Evolutionary conservation across 2,329 filamentous ascomycete species (phyloP).

Genomic region (Aspergillus candidus): DNA sequence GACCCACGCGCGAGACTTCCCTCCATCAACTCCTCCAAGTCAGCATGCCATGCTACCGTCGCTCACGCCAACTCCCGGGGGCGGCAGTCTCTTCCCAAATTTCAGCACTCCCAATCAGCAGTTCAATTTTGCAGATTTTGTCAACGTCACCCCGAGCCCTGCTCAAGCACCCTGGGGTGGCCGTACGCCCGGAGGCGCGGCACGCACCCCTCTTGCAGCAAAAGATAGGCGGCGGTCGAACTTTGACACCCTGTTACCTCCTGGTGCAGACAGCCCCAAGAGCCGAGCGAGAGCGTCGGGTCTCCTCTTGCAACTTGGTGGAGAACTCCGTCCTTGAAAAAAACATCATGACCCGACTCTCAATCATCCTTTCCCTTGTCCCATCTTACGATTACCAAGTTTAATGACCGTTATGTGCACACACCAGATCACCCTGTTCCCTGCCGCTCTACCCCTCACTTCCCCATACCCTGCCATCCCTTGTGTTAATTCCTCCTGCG

Average conservation of each 20-base stretch:
- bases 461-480: slow-evolving; percentile 17
- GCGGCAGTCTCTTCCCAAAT: slow-evolving; percentile 67
- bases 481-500: slow-evolving; percentile 5
- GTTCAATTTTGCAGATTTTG: slow-evolving; percentile 94
- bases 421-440: not conserved
- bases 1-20: slow-evolving; percentile 45
- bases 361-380: slow-evolving; percentile 9
- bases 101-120: slow-evolving; percentile 72
- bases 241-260: slow-evolving; percentile 67
- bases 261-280: slow-evolving; percentile 43
- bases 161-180: slow-evolving; percentile 74
- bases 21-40: slow-evolving; percentile 70
- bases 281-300: slow-evolving; percentile 43
- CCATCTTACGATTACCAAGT: slow-evolving; percentile 13
- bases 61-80: slow-evolving; percentile 53
- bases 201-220: slow-evolving; percentile 63
- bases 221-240: slow-evolving; percentile 72
- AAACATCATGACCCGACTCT: not conserved
- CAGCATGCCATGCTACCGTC: slow-evolving; percentile 50
- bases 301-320: slow-evolving; percentile 61
- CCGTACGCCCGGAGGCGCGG: slow-evolving; percentile 48
- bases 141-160: slow-evolving; percentile 94
- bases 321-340: slow-evolving; percentile 52
- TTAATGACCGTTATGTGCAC: slow-evolving; percentile 18
- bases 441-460: slow-evolving; percentile 1